Percentiles rank a stretch among this genome's conserved stretches.
These are phyloP conservation scores for Argentina anserina DNA, from an alignment of 306 rosid species.

Conservation along the genomic window DNA sequence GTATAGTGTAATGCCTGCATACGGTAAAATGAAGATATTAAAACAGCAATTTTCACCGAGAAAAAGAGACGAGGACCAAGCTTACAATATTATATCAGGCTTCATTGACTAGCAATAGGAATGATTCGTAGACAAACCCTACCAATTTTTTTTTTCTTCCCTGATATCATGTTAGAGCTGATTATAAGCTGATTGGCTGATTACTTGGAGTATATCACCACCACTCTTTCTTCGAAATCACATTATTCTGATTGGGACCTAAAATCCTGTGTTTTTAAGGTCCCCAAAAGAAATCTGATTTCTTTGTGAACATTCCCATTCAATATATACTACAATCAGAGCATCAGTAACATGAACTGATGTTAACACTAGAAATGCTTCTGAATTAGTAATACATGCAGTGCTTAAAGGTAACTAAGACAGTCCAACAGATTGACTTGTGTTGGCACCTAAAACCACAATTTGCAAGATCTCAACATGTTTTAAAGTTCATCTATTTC, in stretches of 20 bases:
- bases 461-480: background rate
- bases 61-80: background rate
- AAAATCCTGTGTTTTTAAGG: conserved; percentile 10
- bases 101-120: background rate
- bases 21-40: conserved; percentile 22
- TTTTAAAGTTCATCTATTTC: background rate
- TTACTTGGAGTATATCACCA: background rate
- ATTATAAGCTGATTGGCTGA: background rate
- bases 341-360: background rate
- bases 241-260: too few relatives aligned
- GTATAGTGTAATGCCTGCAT: conserved; percentile 66
- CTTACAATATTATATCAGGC: conserved; percentile 12
- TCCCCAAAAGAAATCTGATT: too few relatives aligned
- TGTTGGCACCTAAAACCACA: background rate
- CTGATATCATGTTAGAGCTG: background rate
- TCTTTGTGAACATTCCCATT: background rate
- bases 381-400: background rate
- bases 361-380: background rate
- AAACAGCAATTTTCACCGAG: conserved; percentile 15
- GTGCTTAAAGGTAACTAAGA: background rate
- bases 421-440: background rate
- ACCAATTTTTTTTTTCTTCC: background rate
- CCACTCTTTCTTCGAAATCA: background rate
- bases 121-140: background rate
- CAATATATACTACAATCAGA: background rate